Base-by-base conservation (phyloP, 139 green algal species). In the Deuterostichococcus epilithicus region DNA sequence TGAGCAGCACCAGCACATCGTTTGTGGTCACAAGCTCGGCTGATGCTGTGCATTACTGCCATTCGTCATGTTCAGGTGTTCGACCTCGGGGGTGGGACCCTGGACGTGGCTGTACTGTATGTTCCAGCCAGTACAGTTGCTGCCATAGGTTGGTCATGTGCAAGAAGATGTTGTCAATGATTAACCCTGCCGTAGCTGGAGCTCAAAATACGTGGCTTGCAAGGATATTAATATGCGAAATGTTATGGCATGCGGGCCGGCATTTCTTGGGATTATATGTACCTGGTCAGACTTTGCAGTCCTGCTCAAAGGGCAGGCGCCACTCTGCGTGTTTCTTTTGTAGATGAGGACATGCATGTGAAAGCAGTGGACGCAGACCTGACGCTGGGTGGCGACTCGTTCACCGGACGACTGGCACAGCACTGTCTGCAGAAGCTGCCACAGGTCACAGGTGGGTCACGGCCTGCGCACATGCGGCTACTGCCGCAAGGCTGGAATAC, bases 41-140 rank as follows among this genome's bases (percentile, higher is more conserved):
- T 52, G 42, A 23, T 52, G 42, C 13, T 63, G 52, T 3, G 26
- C 3, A 13, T n/a, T 63, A 3, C 28, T 63, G 10, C 18, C 13
- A n/a, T 25, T 28, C 25, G 28, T 44, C 85, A 72, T 0, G 72
- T 87, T 18, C 73, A 85, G 32, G 74, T 88, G 2, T 86, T 82
- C 35, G 81, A 87, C 74, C 77, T 87, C 33, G 82, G 82, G 33
- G 82, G 82, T 33, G 83, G 83, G 5, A 88, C 83, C 58, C 83
- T 83, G 63, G 83, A 88, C 2, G 72, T 85, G 28, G 78, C 76
- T 26, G 58, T 88, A 8, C 70, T 85, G 34, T 66, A 72, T 6
- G 74, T 88, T 28, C 68, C 80, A 5, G 77, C 20, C 52, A 63
- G 20, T 28, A 28, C 10, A 13, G 28, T 28, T 63, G 52, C 13